A percentile compares a stretch with the other conserved stretches of the same genome.
These are phyloP conservation scores for Camellia oleifera DNA, from an alignment of 179 eudicot species.

Conservation along the genomic window DNA sequence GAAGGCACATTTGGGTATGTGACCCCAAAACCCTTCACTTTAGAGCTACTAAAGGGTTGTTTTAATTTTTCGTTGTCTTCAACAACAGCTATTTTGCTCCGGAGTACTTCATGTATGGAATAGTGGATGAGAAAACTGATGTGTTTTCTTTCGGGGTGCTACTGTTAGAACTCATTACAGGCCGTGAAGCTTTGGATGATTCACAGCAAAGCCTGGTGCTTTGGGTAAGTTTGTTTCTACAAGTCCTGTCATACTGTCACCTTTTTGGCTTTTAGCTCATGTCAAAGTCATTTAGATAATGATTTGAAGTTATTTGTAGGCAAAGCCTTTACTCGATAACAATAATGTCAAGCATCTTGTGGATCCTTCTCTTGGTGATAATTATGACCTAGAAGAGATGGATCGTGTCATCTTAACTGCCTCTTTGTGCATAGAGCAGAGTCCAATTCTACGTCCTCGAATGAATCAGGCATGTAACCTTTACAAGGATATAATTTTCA, in stretches of 20 bases:
- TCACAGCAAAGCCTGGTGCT: constrained; percentile 53
- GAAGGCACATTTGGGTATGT: constrained; percentile 92
- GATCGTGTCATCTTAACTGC: constrained; percentile 57
- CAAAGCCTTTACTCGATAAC: constrained; percentile 65
- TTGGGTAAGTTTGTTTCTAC: constrained; percentile 35
- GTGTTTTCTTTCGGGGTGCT: constrained; percentile 74
- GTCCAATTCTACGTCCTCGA: constrained; percentile 57
- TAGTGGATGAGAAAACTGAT: constrained; percentile 82
- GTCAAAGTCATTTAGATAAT: not conserved
- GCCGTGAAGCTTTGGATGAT: constrained; percentile 60
- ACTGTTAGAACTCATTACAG: constrained; percentile 72
- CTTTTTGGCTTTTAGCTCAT: not conserved
- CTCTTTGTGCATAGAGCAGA: constrained; percentile 56
- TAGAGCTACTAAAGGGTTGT: not conserved
- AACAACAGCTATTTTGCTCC: constrained; percentile 78
- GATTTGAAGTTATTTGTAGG: constrained; percentile 29
- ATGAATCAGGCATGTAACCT: constrained; percentile 62
- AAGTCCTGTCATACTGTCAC: not conserved
- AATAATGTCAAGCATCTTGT: constrained; percentile 47
- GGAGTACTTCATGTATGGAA: constrained; percentile 84
- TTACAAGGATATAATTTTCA: not conserved
- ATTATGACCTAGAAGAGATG: constrained; percentile 53
- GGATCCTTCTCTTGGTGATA: constrained; percentile 55
- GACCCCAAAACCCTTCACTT: not conserved
- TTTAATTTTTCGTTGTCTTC: constrained; percentile 10